Conservation (phyloP, 768 basidiomycete genomes). For the Calocybe cyanea region DNA sequence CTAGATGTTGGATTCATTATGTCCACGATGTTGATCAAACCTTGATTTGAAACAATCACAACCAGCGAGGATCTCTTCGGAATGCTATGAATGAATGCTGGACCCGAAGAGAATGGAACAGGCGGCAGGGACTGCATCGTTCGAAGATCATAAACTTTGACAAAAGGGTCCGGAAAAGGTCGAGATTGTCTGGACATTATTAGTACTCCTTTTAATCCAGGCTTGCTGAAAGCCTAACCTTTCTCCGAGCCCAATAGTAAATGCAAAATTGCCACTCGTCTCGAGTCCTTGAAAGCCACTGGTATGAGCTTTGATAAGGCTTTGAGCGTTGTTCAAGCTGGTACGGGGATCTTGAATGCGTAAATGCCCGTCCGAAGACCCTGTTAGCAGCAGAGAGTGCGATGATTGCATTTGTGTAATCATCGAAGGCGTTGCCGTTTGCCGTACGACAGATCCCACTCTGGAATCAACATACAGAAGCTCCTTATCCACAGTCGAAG, state of each 20-base stretch:
- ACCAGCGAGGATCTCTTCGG: conserved; percentile 75
- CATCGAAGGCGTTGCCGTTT: conserved; percentile 51
- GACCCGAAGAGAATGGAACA: conserved; percentile 81
- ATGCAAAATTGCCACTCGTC: conserved; percentile 72
- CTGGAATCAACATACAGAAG: conserved; percentile 69
- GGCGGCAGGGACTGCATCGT: conserved; percentile 81
- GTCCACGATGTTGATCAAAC: conserved; percentile 84
- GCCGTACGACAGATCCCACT: conserved; percentile 62
- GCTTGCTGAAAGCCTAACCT: conserved; percentile 43
- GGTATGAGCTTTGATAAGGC: conserved; percentile 70
- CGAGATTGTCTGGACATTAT: conserved; percentile 64
- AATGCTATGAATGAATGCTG: conserved; percentile 78
- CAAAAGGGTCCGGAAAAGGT: conserved; percentile 85
- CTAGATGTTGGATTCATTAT: conserved; percentile 62
- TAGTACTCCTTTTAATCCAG: background rate
- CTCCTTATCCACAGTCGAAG: conserved; percentile 56
- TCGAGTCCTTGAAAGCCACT: conserved; percentile 83
- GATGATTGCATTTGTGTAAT: conserved; percentile 66
- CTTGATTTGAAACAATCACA: conserved; percentile 73
- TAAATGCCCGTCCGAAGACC: conserved; percentile 69
- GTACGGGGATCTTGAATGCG: conserved; percentile 72
- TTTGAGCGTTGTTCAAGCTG: conserved; percentile 46
- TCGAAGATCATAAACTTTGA: conserved; percentile 90
- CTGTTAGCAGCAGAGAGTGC: conserved; percentile 61
- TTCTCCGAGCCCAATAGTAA: conserved; percentile 84